phyloP scores from a whole-genome alignment of 139 green algal genomes.

The Auxenochlorella protothecoides region DNA sequence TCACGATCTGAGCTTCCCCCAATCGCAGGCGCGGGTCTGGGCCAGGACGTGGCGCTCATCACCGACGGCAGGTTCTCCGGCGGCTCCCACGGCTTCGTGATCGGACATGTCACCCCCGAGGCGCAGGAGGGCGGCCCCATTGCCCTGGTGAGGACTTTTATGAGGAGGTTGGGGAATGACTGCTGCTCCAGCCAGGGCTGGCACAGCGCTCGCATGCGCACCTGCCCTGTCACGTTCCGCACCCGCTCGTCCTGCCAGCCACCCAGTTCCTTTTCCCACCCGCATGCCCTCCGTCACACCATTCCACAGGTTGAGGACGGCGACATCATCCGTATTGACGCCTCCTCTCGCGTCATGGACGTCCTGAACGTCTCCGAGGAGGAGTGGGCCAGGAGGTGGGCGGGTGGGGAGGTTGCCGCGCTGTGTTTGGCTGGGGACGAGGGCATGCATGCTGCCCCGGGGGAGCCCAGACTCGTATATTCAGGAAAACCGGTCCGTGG shows the following conservation, averaged over 20 bases:
- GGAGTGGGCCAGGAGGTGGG: slow-evolving; percentile 51
- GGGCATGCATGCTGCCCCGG: too few species aligned
- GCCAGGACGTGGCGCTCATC: slow-evolving; percentile 90
- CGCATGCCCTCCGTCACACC: not conserved
- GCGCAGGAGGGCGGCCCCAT: slow-evolving; percentile 89
- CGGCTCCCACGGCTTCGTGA: slow-evolving; percentile 94
- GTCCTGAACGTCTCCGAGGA: slow-evolving; percentile 52
- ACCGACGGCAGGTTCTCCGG: slow-evolving; percentile 94
- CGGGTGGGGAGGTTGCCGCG: not conserved
- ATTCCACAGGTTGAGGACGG: slow-evolving; percentile 52
- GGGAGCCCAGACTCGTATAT: not conserved
- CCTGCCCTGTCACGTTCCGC: not conserved
- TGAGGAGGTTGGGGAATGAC: not conserved
- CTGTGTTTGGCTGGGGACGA: not conserved
- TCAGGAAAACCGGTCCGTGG: too few species aligned
- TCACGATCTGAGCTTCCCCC: too few species aligned
- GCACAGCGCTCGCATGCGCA: not conserved
- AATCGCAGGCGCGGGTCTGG: slow-evolving; percentile 61
- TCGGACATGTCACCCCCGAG: slow-evolving; percentile 93
- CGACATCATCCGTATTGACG: slow-evolving; percentile 88
- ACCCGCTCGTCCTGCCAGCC: not conserved
- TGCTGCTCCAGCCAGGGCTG: not conserved
- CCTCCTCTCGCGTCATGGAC: slow-evolving; percentile 67
- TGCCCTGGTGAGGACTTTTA: slow-evolving; percentile 54
- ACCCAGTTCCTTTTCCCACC: not conserved